These are phyloP conservation scores for Arabis alpina DNA, from an alignment of 345 rosid species.

Conservation along the genomic window DNA sequence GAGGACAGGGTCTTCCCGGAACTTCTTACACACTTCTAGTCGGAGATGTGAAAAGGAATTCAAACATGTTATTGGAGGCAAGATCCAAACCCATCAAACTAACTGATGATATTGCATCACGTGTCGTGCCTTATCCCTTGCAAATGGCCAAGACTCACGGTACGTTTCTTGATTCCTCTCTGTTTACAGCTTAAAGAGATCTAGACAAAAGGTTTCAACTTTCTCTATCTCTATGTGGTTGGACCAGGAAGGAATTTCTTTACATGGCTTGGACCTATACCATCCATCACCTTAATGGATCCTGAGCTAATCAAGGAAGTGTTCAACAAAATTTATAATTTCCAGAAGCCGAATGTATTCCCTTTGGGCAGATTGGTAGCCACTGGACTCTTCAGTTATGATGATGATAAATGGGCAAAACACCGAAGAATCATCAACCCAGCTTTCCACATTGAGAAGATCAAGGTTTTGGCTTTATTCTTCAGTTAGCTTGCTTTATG, in stretches of 20 bases:
- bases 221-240: not conserved
- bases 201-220: not conserved
- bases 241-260: constrained; percentile 49
- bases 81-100: constrained; percentile 34
- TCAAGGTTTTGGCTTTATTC: constrained; percentile 39
- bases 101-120: constrained; percentile 36
- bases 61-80: constrained; percentile 28
- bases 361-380: constrained; percentile 31
- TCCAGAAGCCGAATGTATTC: constrained; percentile 31
- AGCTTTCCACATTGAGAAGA: constrained; percentile 50
- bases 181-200: not conserved
- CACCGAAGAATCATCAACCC: constrained; percentile 51
- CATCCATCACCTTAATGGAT: constrained; percentile 47
- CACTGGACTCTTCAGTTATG: constrained; percentile 31
- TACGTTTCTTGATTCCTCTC: not conserved
- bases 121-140: constrained; percentile 34
- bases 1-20: constrained; percentile 42
- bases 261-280: constrained; percentile 52
- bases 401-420: constrained; percentile 53
- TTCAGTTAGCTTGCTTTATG: no score
- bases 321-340: constrained; percentile 42
- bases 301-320: constrained; percentile 50
- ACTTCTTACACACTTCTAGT: constrained; percentile 41
- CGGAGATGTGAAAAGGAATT: constrained; percentile 34
- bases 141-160: constrained; percentile 38